Conservation (phyloP, 306 rosid genomes). For the Cyclanthera cordifolia region DNA sequence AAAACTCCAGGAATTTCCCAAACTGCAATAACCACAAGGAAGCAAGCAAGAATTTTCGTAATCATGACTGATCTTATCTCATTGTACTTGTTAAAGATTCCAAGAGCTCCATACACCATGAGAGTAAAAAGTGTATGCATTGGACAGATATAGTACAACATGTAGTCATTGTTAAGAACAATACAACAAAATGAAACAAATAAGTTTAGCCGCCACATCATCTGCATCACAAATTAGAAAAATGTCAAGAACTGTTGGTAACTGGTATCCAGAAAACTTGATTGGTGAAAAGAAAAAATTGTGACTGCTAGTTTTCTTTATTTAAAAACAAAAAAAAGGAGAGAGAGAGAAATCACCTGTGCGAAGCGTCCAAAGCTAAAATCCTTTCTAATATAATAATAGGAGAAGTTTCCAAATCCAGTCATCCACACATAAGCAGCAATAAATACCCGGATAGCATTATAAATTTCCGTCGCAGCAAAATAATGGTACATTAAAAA, state of each 20-base stretch:
- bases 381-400: constrained; percentile 87
- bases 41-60: constrained; percentile 70
- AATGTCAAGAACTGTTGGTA: constrained; percentile 1
- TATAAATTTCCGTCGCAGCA: constrained; percentile 93
- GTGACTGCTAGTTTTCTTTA: not conserved
- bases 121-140: constrained; percentile 95
- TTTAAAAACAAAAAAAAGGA: not conserved
- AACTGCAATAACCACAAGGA: constrained; percentile 75
- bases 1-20: constrained; percentile 98
- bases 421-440: constrained; percentile 99
- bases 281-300: not conserved
- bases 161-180: constrained; percentile 83
- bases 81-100: constrained; percentile 74
- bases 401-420: constrained; percentile 98
- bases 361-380: constrained; percentile 86
- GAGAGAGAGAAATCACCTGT: constrained; percentile 37
- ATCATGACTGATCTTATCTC: constrained; percentile 72
- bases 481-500: constrained; percentile 94
- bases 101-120: constrained; percentile 98
- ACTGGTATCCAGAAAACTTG: not conserved
- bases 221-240: constrained; percentile 40
- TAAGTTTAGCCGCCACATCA: constrained; percentile 99
- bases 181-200: constrained; percentile 85
- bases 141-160: constrained; percentile 94
- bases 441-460: constrained; percentile 86